These are phyloP conservation scores for Serendipita sp. DNA, from an alignment of 768 basidiomycete genomes.

Conservation along the genomic window DNA sequence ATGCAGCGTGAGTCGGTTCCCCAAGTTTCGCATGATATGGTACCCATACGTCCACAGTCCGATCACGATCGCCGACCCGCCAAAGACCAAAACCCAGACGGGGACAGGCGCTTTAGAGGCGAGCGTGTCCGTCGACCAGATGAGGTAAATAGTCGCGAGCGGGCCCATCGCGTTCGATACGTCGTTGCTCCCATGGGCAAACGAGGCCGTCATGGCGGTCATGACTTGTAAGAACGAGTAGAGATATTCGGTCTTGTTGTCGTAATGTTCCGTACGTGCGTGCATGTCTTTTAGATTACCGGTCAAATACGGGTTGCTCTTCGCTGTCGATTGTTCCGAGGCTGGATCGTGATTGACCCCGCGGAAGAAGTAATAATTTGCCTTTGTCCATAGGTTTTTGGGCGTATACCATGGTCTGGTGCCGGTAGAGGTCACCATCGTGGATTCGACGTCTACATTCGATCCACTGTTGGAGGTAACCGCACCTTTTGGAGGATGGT, in stretches of 20 bases:
- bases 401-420: slow-evolving; percentile 19
- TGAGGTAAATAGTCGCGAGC: slow-evolving; percentile 14
- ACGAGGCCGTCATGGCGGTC: slow-evolving; percentile 27
- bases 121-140: slow-evolving; percentile 20
- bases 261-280: slow-evolving; percentile 21
- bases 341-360: neutral
- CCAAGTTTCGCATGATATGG: slow-evolving; percentile 14
- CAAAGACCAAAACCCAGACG: slow-evolving; percentile 24
- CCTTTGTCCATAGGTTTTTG: slow-evolving; percentile 22
- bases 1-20: slow-evolving; percentile 22
- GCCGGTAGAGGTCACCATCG: neutral
- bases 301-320: neutral
- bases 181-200: slow-evolving; percentile 30
- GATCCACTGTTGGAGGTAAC: neutral
- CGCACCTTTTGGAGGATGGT: neutral
- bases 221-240: slow-evolving; percentile 28
- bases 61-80: slow-evolving; percentile 15
- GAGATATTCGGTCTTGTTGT: slow-evolving; percentile 26
- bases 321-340: neutral
- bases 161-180: slow-evolving; percentile 10
- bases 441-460: neutral
- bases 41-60: slow-evolving; percentile 18
- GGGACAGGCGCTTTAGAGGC: slow-evolving; percentile 19
- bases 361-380: neutral
- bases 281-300: slow-evolving; percentile 19